Percentiles rank a stretch among this genome's conserved stretches.
These are phyloP conservation scores for Exidia glandulosa DNA, from an alignment of 768 basidiomycete genomes.

Conservation along the genomic window DNA sequence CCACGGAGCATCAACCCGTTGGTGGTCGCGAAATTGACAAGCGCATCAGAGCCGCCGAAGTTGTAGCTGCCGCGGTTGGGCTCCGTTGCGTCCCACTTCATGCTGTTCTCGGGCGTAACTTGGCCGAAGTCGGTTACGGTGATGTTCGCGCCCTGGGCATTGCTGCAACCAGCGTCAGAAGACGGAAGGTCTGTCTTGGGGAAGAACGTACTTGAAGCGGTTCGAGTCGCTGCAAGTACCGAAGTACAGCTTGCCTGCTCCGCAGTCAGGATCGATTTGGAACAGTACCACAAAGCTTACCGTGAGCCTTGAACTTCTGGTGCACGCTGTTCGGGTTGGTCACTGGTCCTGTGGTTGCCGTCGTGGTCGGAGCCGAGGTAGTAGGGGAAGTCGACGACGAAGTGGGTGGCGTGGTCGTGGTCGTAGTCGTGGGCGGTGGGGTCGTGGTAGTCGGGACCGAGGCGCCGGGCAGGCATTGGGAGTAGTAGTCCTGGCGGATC, in stretches of 20 bases:
- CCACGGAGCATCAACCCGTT: constrained; percentile 8
- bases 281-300: not conserved
- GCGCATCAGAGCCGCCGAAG: constrained; percentile 7
- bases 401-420: constrained; percentile 18
- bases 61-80: constrained; percentile 5
- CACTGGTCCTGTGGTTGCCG: not conserved
- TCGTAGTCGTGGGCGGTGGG: constrained; percentile 14
- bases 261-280: not conserved
- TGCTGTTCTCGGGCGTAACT: constrained; percentile 9
- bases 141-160: constrained; percentile 5
- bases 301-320: not conserved
- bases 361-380: constrained; percentile 16
- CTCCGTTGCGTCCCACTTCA: constrained; percentile 4
- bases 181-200: not conserved
- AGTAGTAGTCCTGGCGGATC: constrained; percentile 14
- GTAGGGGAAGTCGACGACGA: constrained; percentile 1
- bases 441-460: constrained; percentile 10
- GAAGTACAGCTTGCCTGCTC: constrained; percentile 3
- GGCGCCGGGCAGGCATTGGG: constrained; percentile 22
- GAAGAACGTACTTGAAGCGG: not conserved
- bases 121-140: constrained; percentile 7
- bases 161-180: not conserved
- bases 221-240: constrained; percentile 3
- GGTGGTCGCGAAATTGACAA: constrained; percentile 9
- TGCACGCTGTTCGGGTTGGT: constrained; percentile 1